Base-by-base conservation (phyloP, 495 filamentous ascomycete genomes). In the Podospora conica region DNA sequence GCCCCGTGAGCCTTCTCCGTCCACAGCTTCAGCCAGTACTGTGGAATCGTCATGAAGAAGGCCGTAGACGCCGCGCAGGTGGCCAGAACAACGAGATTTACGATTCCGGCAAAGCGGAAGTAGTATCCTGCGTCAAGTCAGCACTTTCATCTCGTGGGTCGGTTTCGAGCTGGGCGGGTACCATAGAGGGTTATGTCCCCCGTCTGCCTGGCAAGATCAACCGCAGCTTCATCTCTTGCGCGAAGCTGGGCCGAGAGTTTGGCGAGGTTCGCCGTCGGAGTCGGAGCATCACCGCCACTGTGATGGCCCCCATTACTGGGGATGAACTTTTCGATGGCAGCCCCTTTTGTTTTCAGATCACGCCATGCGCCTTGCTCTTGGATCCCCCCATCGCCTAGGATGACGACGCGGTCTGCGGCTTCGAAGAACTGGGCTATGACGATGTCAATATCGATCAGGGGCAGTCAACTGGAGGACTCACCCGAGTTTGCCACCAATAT, bases 71-170 rank as follows among this genome's bases (percentile, higher is more conserved):
- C 69, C 8, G 67, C 73, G 53, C 65, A 77, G 6, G 71, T 10
- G 3, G 75, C 9, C 22, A 86, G 67, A 56, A 86, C 76, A 1
- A 79, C 31, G 3, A 83, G 22, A 8, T 85, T 84, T 0, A 68
- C 60, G 3, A 80, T 74, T 0, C 87, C 86, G 24, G 85, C 80
- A 8, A 79, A 80, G 9, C 74, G 71, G 23, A 87, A 72, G 62
- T 90, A 90, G 69, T 88, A 90, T 0, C 76, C 80, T 82, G 11
- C 6, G 3, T 27, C 23, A 12, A 9, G 15, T 40, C 60, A 66
- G 11, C 9, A 23, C 33, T 5, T 20, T 6, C 29, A 28, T 12
- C 27, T 4, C 12, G 2, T 40, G 20, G 3, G 23, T 1, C 7
- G 33, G 7, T 8, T 28, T 12, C 1, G n/a, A 27, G 21, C n/a